phyloP scores from a whole-genome alignment of 2,329 filamentous ascomycete genomes.

The Knufia petricola region DNA sequence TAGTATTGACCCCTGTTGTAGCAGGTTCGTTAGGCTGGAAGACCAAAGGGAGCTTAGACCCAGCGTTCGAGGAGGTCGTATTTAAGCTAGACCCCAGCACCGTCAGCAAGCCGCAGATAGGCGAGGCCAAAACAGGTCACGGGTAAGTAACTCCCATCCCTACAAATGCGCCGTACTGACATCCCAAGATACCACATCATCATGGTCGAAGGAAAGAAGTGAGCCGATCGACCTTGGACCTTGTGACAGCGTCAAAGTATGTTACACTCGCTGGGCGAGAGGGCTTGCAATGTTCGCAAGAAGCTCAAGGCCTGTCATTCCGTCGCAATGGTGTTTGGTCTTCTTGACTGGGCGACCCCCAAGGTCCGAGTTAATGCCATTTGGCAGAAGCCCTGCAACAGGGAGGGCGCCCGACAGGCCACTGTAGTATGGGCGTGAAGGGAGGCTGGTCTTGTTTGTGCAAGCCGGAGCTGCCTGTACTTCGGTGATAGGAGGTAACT shows the following conservation, averaged over 20 bases:
- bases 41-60: constrained; percentile 45
- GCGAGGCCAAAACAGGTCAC: constrained; percentile 53
- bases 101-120: constrained; percentile 35
- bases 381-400: not conserved
- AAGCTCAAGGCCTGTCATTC: constrained; percentile 19
- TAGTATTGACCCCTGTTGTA: no score
- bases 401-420: not conserved
- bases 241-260: not conserved
- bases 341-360: constrained; percentile 14
- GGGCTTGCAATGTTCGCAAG: constrained; percentile 21
- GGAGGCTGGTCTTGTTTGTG: not conserved
- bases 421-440: not conserved
- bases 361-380: not conserved
- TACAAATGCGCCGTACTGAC: constrained; percentile 50
- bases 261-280: constrained; percentile 15
- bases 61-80: constrained; percentile 52
- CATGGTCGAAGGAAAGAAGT: constrained; percentile 58
- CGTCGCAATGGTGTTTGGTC: constrained; percentile 19
- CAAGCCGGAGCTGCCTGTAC: not conserved
- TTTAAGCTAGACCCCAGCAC: constrained; percentile 54
- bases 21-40: constrained; percentile 58
- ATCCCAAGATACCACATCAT: constrained; percentile 55
- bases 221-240: no score
- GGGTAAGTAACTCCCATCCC: constrained; percentile 46
- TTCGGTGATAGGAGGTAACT: not conserved